Evolutionary conservation across 345 rosid species (phyloP).

Genomic region (Dipteronia dyeriana): DNA sequence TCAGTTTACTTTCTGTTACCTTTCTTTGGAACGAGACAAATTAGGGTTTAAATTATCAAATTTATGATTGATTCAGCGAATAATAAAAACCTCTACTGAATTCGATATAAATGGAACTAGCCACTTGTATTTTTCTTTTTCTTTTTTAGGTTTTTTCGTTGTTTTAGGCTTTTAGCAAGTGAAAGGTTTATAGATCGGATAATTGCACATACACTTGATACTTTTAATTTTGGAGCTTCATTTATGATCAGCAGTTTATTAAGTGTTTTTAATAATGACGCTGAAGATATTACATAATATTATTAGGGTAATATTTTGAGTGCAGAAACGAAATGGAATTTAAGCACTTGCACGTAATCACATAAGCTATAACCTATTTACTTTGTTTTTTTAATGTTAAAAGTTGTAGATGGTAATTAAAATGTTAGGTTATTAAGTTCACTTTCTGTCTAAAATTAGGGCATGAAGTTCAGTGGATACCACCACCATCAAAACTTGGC

Average conservation of each 20-base stretch:
- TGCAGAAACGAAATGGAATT: background rate
- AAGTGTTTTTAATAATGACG: background rate
- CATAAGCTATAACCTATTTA: background rate
- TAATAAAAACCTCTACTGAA: too few relatives aligned
- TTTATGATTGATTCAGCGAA: background rate
- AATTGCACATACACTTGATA: background rate
- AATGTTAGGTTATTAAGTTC: background rate
- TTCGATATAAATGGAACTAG: too few relatives aligned
- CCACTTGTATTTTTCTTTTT: background rate
- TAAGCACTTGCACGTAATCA: background rate
- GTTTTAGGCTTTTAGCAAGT: background rate
- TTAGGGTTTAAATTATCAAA: background rate
- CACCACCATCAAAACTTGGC: background rate
- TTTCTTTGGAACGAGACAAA: background rate
- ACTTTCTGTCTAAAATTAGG: background rate
- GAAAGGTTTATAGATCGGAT: background rate
- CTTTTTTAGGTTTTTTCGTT: background rate
- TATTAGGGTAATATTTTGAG: background rate
- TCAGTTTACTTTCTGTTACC: background rate
- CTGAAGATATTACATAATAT: background rate
- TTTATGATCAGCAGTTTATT: background rate
- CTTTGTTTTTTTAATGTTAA: background rate
- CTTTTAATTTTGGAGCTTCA: background rate
- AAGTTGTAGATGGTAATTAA: background rate
- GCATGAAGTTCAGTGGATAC: background rate